Percentiles rank a stretch among this genome's conserved stretches.
phyloP scores from a whole-genome alignment of 495 filamentous ascomycete species.

The Talaromyces borbonicus region DNA sequence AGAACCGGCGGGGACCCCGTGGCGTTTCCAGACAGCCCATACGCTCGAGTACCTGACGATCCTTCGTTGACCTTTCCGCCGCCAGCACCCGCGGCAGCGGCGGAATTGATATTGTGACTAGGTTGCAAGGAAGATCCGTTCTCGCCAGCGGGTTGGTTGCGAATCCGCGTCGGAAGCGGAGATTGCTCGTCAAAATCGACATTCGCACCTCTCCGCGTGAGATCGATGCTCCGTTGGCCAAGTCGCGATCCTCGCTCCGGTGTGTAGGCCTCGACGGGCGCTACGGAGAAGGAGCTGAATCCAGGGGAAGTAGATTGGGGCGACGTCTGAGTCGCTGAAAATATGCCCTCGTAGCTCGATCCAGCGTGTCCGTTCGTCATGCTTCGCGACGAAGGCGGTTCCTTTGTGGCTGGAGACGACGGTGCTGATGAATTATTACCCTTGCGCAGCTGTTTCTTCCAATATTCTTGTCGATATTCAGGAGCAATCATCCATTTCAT shows the following conservation, averaged over 20 bases:
- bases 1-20: constrained; percentile 60
- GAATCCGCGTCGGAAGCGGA: constrained; percentile 41
- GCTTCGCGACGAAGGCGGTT: constrained; percentile 20
- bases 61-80: constrained; percentile 13
- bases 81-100: too few species aligned
- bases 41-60: constrained; percentile 33
- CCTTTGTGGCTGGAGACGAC: constrained; percentile 36
- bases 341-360: constrained; percentile 22
- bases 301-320: constrained; percentile 39
- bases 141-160: constrained; percentile 26
- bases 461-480: constrained; percentile 67
- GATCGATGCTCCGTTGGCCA: constrained; percentile 23
- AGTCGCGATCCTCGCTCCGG: constrained; percentile 36
- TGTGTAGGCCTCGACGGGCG: constrained; percentile 38
- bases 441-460: constrained; percentile 46
- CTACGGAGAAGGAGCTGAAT: constrained; percentile 38
- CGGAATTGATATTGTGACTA: constrained; percentile 45
- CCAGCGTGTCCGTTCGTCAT: constrained; percentile 26
- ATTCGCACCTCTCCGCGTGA: constrained; percentile 25
- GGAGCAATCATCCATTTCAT: constrained; percentile 95
- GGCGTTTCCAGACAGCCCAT: constrained; percentile 48
- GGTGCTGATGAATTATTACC: constrained; percentile 37
- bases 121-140: constrained; percentile 40
- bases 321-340: constrained; percentile 40
- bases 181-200: constrained; percentile 45